A percentile compares a stretch with the other conserved stretches of the same genome.
Conservation (phyloP, 345 rosid genomes). For the Jatropha curcas region DNA sequence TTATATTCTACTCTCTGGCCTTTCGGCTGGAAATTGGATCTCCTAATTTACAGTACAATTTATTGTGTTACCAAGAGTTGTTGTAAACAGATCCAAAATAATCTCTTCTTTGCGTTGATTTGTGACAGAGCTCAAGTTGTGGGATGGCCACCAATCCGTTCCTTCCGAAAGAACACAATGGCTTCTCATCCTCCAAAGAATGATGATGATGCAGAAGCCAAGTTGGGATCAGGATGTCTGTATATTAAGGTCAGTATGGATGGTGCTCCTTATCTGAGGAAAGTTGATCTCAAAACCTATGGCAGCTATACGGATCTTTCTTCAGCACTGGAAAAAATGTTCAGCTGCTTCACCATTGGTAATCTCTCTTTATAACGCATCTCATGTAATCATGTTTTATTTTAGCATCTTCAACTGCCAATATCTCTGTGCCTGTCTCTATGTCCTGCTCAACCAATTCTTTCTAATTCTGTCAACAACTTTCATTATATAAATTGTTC, state of each 20-base stretch:
- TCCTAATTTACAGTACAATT: neutral
- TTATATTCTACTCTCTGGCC: neutral
- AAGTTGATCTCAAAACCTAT: constrained; percentile 24
- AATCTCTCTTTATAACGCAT: constrained; percentile 3
- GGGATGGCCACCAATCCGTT: constrained; percentile 35
- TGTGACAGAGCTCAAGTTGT: constrained; percentile 45
- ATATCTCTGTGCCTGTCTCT: neutral
- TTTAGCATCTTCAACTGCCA: neutral
- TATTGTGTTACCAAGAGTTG: neutral
- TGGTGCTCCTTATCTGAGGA: constrained; percentile 32
- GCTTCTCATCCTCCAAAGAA: constrained; percentile 53
- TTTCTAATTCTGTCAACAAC: neutral
- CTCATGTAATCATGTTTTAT: neutral
- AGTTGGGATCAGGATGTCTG: constrained; percentile 47
- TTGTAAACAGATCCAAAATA: neutral
- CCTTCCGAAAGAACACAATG: constrained; percentile 34
- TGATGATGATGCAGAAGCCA: constrained; percentile 45
- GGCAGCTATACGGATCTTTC: constrained; percentile 24
- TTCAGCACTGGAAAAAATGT: constrained; percentile 26
- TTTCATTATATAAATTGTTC: neutral
- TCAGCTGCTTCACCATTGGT: constrained; percentile 68
- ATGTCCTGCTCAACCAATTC: neutral
- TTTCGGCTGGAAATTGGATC: neutral
- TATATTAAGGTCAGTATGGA: constrained; percentile 29
- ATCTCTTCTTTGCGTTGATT: neutral